These are phyloP conservation scores for Schizosaccharomyces cryophilus DNA, from an alignment of 805 yeast genomes.

Conservation along the genomic window DNA sequence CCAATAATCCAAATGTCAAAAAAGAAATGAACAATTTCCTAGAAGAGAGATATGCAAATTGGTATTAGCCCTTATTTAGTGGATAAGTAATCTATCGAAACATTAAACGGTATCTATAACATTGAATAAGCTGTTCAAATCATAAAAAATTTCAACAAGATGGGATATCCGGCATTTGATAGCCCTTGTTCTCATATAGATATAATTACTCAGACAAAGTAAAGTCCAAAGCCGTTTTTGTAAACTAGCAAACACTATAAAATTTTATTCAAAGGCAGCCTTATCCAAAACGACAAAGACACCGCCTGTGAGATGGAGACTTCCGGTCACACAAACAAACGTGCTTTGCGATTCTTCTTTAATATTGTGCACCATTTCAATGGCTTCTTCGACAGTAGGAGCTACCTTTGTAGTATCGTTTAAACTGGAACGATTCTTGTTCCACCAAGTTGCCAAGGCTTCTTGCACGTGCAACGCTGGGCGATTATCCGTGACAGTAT, in stretches of 20 bases:
- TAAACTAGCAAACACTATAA: not conserved
- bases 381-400: conserved; percentile 54
- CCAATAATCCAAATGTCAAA: no score
- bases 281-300: conserved; percentile 57
- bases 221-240: not conserved
- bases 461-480: conserved; percentile 66
- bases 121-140: no score
- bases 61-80: no score
- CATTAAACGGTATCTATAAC: no score
- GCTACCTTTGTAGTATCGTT: conserved; percentile 30
- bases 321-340: conserved; percentile 81
- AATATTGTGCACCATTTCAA: conserved; percentile 26
- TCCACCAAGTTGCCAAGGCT: conserved; percentile 22
- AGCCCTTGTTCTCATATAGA: no score
- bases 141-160: no score
- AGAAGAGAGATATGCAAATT: no score
- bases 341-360: conserved; percentile 13
- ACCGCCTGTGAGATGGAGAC: conserved; percentile 86
- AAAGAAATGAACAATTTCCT: no score
- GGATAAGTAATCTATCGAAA: no score
- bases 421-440: conserved; percentile 27
- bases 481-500: conserved; percentile 54
- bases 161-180: no score
- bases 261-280: not conserved
- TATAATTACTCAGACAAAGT: no score